A percentile compares a stretch with the other conserved stretches of the same genome.
Evolutionary conservation across 2,329 filamentous ascomycete species (phyloP).

Genomic region (Septoria linicola): DNA sequence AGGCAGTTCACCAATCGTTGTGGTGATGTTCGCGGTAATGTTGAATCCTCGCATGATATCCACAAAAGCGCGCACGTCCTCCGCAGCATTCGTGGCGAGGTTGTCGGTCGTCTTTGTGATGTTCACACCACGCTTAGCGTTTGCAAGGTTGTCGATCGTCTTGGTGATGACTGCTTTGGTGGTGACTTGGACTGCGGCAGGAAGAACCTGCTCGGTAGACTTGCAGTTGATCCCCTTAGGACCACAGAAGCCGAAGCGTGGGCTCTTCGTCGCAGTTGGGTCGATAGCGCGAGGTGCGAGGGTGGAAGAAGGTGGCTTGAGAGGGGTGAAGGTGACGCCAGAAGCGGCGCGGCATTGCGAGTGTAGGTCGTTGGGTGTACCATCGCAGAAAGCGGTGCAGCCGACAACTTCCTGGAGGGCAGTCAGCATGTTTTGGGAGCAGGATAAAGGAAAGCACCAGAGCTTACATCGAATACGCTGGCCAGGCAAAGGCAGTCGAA

Average conservation of each 20-base stretch:
- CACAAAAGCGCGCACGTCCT: too few species aligned
- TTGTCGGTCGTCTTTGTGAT: too few species aligned
- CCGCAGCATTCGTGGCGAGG: too few species aligned
- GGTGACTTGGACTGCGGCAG: too few species aligned
- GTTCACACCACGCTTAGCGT: too few species aligned
- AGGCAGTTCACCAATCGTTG: too few species aligned
- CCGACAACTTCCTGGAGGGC: not conserved
- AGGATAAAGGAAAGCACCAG: not conserved
- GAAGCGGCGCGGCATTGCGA: constrained; percentile 1
- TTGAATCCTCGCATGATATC: too few species aligned
- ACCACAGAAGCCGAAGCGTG: constrained; percentile 13
- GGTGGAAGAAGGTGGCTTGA: not conserved
- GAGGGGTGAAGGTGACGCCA: not conserved
- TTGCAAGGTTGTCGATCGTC: not conserved
- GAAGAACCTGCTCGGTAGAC: constrained; percentile 5
- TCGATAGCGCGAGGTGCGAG: not conserved
- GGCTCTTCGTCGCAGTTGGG: constrained; percentile 1
- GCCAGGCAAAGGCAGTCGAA: not conserved
- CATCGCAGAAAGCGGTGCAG: constrained; percentile 2
- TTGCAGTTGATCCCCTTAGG: constrained; percentile 16
- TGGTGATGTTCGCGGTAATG: too few species aligned
- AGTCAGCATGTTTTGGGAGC: not conserved
- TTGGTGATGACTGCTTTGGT: too few species aligned
- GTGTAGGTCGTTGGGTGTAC: constrained; percentile 1
- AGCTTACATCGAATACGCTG: not conserved